phyloP scores from a whole-genome alignment of 2,329 filamentous ascomycete genomes.

The Coleophoma eucalyptorum region DNA sequence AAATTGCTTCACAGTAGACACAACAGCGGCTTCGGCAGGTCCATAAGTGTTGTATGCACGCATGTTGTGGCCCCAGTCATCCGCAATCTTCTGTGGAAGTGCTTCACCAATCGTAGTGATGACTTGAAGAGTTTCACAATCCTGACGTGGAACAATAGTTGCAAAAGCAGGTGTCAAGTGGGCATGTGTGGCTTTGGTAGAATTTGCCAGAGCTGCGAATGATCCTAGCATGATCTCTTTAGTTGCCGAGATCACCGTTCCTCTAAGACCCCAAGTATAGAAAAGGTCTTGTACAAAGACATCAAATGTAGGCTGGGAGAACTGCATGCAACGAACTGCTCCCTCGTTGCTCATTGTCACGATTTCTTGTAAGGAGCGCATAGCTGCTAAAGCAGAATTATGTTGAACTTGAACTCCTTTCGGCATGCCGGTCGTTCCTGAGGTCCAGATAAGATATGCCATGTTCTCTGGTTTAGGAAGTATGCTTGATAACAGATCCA shows the following conservation, averaged over 20 bases:
- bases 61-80: conserved; percentile 32
- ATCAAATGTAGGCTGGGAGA: conserved; percentile 51
- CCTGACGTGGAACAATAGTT: conserved; percentile 22
- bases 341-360: conserved; percentile 70
- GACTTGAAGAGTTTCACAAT: conserved; percentile 26
- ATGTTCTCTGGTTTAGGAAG: not conserved
- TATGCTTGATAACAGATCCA: conserved; percentile 11
- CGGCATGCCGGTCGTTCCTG: conserved; percentile 17
- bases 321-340: conserved; percentile 87
- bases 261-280: conserved; percentile 90
- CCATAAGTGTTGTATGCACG: conserved; percentile 34
- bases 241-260: conserved; percentile 74
- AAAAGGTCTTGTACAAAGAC: conserved; percentile 87
- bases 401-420: conserved; percentile 71
- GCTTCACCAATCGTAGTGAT: conserved; percentile 32
- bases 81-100: conserved; percentile 26
- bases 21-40: conserved; percentile 31
- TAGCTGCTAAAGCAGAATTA: conserved; percentile 78
- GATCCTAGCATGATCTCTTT: conserved; percentile 61
- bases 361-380: conserved; percentile 75
- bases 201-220: conserved; percentile 17
- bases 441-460: conserved; percentile 12
- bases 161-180: conserved; percentile 29
- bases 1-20: conserved; percentile 27
- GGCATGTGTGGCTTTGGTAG: conserved; percentile 24